A percentile compares a stretch with the other conserved stretches of the same genome.
Conservation (phyloP, 805 yeast species). For the Nakazawaea ambrosiae region DNA sequence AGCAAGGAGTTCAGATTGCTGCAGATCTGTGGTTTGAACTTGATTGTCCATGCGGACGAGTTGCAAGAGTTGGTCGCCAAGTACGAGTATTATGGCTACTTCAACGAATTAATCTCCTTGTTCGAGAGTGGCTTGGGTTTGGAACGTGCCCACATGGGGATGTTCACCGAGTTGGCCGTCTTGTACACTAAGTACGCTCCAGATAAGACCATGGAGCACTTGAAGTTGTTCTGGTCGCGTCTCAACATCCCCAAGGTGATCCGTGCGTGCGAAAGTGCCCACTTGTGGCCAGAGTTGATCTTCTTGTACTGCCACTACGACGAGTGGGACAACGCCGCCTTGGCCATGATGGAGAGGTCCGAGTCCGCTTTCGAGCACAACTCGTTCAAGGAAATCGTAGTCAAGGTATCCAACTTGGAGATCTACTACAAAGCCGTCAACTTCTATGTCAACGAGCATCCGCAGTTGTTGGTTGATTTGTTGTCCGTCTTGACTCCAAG, state of each 20-base stretch:
- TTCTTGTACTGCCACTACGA: slow-evolving; percentile 97
- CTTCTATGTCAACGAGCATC: slow-evolving; percentile 89
- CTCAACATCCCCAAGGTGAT: slow-evolving; percentile 96
- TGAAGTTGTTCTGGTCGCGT: slow-evolving; percentile 97
- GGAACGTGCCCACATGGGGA: slow-evolving; percentile 99
- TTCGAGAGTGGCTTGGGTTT: slow-evolving; percentile 94
- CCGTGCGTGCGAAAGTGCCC: slow-evolving; percentile 88
- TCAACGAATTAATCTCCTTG: slow-evolving; percentile 83
- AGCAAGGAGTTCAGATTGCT: slow-evolving; percentile 94
- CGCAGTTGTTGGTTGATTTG: slow-evolving; percentile 82
- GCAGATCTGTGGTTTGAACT: slow-evolving; percentile 96
- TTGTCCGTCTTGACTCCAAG: slow-evolving; percentile 80
- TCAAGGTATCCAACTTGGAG: slow-evolving; percentile 92
- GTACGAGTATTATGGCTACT: slow-evolving; percentile 87
- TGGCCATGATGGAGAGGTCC: slow-evolving; percentile 92
- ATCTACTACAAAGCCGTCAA: slow-evolving; percentile 95
- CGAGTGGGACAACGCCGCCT: slow-evolving; percentile 98
- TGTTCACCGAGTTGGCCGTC: slow-evolving; percentile 94
- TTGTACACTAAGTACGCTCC: slow-evolving; percentile 89
- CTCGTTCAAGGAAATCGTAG: slow-evolving; percentile 90
- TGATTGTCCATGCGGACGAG: slow-evolving; percentile 97
- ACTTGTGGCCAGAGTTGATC: slow-evolving; percentile 92
- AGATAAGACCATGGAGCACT: slow-evolving; percentile 87
- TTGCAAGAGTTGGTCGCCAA: slow-evolving; percentile 79
- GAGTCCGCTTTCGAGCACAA: slow-evolving; percentile 90